Percentiles rank a stretch among this genome's conserved stretches.
Evolutionary conservation across 345 rosid species (phyloP).

Genomic region (Gossypium herbaceum): DNA sequence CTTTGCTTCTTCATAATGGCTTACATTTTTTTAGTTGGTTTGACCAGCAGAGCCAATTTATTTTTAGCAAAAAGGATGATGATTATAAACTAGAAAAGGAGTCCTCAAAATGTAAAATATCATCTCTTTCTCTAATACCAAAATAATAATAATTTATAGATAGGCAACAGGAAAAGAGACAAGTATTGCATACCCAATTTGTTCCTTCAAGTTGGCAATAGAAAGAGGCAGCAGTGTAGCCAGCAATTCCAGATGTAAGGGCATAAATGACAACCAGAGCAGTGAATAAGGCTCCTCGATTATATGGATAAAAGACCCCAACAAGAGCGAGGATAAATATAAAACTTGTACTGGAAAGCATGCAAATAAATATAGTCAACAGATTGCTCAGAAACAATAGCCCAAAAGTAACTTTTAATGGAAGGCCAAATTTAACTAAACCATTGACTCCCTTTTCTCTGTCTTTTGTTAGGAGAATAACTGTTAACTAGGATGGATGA

Average conservation of each 20-base stretch:
- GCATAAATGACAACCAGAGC: conserved; percentile 54
- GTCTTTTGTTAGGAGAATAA: background rate
- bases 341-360: conserved; percentile 28
- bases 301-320: conserved; percentile 54
- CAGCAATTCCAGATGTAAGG: conserved; percentile 53
- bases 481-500: background rate
- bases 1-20: background rate
- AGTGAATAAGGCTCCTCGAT: conserved; percentile 47
- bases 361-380: background rate
- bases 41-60: background rate
- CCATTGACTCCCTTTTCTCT: background rate
- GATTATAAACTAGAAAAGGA: background rate
- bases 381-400: background rate
- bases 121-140: background rate
- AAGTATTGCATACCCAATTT: conserved; percentile 34
- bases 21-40: background rate
- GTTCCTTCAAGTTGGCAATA: conserved; percentile 51
- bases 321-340: conserved; percentile 46
- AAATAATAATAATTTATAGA: background rate
- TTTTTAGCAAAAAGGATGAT: background rate
- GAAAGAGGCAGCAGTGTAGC: conserved; percentile 45
- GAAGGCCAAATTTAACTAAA: background rate
- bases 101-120: background rate
- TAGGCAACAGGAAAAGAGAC: background rate
- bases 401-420: background rate